A percentile compares a stretch with the other conserved stretches of the same genome.
Conservation (phyloP, 2,329 filamentous ascomycete genomes). For the Stagonosporopsis tanaceti region DNA sequence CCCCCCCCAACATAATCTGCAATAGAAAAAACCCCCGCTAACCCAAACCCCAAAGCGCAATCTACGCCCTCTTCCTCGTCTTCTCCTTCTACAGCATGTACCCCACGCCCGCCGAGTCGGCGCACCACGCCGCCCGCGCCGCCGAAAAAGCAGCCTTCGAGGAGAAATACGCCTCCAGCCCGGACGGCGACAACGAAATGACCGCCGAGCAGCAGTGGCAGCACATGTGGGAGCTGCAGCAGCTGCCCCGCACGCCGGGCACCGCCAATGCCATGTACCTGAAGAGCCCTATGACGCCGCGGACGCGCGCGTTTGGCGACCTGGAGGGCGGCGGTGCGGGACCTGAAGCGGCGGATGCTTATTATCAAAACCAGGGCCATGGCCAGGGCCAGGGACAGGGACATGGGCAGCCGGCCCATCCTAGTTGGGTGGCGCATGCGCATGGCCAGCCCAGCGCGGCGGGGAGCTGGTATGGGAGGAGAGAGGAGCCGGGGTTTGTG, state of each 20-base stretch:
- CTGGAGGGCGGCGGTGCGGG: slow-evolving; percentile 29
- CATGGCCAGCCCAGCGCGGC: slow-evolving; percentile 4
- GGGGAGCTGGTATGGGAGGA: slow-evolving; percentile 20
- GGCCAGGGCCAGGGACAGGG: too few relatives aligned
- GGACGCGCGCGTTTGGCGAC: slow-evolving; percentile 44
- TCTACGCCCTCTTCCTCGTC: slow-evolving; percentile 67
- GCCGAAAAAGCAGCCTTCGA: slow-evolving; percentile 48
- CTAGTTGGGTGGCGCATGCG: slow-evolving; percentile 16
- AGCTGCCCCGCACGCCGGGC: slow-evolving; percentile 47
- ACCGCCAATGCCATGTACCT: slow-evolving; percentile 32
- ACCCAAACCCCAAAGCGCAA: slow-evolving; percentile 52
- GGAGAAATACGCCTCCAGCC: slow-evolving; percentile 42
- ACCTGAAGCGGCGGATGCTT: too few relatives aligned
- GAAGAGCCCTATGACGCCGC: slow-evolving; percentile 44
- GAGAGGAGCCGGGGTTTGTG: slow-evolving; percentile 20
- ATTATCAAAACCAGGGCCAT: too few relatives aligned
- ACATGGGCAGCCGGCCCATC: neutral
- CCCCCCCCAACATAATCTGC: too few relatives aligned
- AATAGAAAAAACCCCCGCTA: slow-evolving; percentile 4
- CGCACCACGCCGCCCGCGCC: slow-evolving; percentile 31
- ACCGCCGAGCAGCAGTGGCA: slow-evolving; percentile 51
- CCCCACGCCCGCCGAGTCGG: slow-evolving; percentile 48
- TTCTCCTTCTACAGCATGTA: slow-evolving; percentile 66
- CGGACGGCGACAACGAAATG: slow-evolving; percentile 43
- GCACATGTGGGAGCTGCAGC: slow-evolving; percentile 53